These are phyloP conservation scores for Venustampulla echinocandica DNA, from an alignment of 495 filamentous ascomycete genomes.

Conservation along the genomic window DNA sequence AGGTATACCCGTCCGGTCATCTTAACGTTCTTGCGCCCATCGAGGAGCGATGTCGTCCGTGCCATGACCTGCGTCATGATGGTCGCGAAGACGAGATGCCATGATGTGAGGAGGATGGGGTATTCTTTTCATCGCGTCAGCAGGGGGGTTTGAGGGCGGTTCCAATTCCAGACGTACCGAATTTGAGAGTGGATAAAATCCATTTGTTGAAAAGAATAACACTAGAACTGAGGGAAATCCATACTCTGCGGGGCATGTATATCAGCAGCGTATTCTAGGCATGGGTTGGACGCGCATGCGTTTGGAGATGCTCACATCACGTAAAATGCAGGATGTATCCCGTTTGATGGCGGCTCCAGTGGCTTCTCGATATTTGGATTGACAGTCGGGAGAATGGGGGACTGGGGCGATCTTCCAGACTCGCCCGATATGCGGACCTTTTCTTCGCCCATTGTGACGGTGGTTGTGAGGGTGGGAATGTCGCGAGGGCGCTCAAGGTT, in stretches of 20 bases:
- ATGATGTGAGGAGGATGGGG: constrained; percentile 79
- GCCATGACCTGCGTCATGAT: constrained; percentile 86
- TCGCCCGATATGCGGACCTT: constrained; percentile 76
- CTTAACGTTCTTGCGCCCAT: constrained; percentile 82
- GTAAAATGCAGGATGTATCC: constrained; percentile 80
- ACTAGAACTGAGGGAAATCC: constrained; percentile 85
- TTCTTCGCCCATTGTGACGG: constrained; percentile 56
- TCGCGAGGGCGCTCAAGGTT: no score
- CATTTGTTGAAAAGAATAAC: constrained; percentile 99
- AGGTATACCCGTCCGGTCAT: constrained; percentile 91
- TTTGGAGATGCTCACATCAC: constrained; percentile 57
- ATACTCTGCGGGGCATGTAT: constrained; percentile 50
- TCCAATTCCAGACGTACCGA: constrained; percentile 34
- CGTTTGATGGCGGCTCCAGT: constrained; percentile 48
- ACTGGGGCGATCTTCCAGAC: constrained; percentile 45
- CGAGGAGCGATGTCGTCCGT: constrained; percentile 73
- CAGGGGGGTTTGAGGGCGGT: constrained; percentile 21
- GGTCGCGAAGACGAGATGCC: constrained; percentile 83
- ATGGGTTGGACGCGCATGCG: no score
- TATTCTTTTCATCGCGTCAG: constrained; percentile 36
- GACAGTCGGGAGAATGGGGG: constrained; percentile 67
- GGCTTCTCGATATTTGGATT: constrained; percentile 61
- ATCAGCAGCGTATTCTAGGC: not conserved
- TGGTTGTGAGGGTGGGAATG: constrained; percentile 5
- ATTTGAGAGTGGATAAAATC: constrained; percentile 75